Conservation (phyloP, 2,329 filamentous ascomycete species). For the Penicillium sp. region DNA sequence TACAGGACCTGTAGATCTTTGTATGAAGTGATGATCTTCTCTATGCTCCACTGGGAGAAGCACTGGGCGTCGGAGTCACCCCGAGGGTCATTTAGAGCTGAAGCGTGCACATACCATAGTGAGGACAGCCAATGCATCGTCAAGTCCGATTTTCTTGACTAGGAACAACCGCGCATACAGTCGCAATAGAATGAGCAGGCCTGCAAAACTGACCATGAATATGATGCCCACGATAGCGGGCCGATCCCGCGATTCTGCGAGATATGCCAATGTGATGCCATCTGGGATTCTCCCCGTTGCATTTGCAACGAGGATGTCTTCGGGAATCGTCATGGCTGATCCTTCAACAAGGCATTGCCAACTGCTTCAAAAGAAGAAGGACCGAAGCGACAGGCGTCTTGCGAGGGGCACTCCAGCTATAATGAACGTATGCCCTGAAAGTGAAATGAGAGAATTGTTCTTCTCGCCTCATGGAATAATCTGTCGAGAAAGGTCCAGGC, state of each 20-base stretch:
- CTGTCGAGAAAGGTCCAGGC: constrained; percentile 12
- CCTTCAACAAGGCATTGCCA: constrained; percentile 10
- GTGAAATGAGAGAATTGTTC: background rate
- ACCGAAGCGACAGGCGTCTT: background rate
- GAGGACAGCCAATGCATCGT: constrained; percentile 53
- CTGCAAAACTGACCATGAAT: constrained; percentile 31
- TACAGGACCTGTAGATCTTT: background rate
- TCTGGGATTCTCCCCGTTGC: constrained; percentile 31
- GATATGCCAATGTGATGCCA: constrained; percentile 27
- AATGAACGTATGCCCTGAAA: background rate
- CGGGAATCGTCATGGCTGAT: constrained; percentile 24
- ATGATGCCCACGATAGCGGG: constrained; percentile 32
- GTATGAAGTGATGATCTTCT: background rate
- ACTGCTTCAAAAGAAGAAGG: background rate
- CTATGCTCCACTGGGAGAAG: background rate
- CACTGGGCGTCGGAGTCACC: background rate
- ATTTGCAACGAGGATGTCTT: constrained; percentile 30
- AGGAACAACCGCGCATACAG: constrained; percentile 50
- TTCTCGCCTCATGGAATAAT: background rate
- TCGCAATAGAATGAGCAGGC: constrained; percentile 43
- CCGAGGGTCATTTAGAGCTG: background rate
- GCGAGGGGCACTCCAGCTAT: background rate
- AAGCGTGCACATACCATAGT: constrained; percentile 43
- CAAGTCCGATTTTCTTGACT: constrained; percentile 46
- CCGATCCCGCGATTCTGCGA: constrained; percentile 31